These are phyloP conservation scores for Cicer chorassanicum DNA, from an alignment of 306 rosid genomes.

Conservation along the genomic window DNA sequence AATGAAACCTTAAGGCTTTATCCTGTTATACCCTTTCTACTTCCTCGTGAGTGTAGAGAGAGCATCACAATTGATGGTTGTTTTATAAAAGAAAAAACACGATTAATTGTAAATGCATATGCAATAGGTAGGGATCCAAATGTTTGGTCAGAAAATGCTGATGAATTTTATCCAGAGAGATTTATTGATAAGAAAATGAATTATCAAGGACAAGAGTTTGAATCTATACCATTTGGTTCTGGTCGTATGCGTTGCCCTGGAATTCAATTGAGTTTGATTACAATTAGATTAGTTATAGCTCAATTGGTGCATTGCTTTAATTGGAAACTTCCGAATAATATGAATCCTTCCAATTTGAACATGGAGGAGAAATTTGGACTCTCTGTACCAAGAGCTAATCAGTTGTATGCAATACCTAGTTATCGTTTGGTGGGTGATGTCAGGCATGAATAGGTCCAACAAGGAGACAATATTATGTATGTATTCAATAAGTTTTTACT, in stretches of 20 bases:
- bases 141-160: neutral
- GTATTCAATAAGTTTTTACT: too few relatives aligned
- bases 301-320: neutral
- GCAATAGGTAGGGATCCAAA: neutral
- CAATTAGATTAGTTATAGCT: neutral
- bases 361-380: conserved; percentile 10
- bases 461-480: too few relatives aligned
- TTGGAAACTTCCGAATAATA: neutral
- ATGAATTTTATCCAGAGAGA: neutral
- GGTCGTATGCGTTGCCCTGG: neutral
- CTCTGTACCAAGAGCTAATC: neutral
- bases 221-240: neutral
- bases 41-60: conserved; percentile 1
- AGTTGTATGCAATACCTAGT: neutral
- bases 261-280: neutral
- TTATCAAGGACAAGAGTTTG: neutral
- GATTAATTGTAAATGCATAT: neutral
- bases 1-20: neutral
- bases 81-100: neutral
- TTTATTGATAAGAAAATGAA: neutral
- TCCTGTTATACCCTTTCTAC: neutral
- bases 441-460: neutral
- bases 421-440: neutral
- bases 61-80: neutral
- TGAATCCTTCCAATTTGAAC: neutral